phyloP scores from a whole-genome alignment of 1,284 basidiomycete species.

The Nidula niveotomentosa region DNA sequence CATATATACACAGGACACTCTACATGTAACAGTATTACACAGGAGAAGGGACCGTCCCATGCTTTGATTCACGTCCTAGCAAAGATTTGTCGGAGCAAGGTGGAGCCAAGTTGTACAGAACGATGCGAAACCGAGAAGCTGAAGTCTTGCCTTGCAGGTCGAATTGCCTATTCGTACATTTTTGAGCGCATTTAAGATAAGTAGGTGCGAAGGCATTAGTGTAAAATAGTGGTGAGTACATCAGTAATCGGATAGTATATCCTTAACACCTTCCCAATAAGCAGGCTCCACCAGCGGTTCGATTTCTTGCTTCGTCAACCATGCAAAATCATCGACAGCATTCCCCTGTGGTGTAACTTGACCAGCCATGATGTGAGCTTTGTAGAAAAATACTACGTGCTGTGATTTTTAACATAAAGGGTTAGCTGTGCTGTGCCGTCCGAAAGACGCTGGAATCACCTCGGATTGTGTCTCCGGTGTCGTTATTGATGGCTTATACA shows the following conservation, averaged over 20 bases:
- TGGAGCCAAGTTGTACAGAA: too few species aligned
- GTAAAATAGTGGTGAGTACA: background rate
- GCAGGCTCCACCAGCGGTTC: constrained; percentile 56
- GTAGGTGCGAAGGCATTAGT: too few species aligned
- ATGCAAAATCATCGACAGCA: constrained; percentile 75
- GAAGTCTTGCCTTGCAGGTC: too few species aligned
- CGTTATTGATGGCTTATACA: constrained; percentile 46
- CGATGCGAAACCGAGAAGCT: too few species aligned
- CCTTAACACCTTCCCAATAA: constrained; percentile 79
- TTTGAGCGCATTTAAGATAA: too few species aligned
- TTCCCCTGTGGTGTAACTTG: constrained; percentile 59
- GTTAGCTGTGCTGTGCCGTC: too few species aligned
- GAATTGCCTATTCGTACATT: too few species aligned
- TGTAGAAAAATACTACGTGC: constrained; percentile 74
- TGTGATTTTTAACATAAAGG: constrained; percentile 14
- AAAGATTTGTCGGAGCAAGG: too few species aligned
- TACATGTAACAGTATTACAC: too few species aligned
- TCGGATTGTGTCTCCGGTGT: constrained; percentile 25
- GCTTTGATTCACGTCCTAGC: too few species aligned
- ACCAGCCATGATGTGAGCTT: constrained; percentile 81
- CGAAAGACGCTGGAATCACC: constrained; percentile 20
- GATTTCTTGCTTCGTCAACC: constrained; percentile 90
- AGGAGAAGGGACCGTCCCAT: too few species aligned
- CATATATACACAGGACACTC: too few species aligned
- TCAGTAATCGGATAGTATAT: constrained; percentile 77